A percentile compares a stretch with the other conserved stretches of the same genome.
Evolutionary conservation across 2,329 filamentous ascomycete genomes (phyloP).

Genomic region (Cadophora malorum): DNA sequence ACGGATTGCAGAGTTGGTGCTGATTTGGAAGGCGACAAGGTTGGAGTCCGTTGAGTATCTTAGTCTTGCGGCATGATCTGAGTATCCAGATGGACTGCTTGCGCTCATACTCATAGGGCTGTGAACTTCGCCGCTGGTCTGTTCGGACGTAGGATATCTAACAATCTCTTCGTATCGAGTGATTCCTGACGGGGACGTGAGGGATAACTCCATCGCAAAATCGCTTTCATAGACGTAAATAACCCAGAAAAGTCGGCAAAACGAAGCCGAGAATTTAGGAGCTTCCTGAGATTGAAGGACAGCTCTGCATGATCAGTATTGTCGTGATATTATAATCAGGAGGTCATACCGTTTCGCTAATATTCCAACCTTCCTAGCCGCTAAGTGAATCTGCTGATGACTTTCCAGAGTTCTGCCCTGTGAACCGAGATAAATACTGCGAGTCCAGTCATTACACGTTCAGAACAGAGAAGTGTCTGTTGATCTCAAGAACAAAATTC

Average conservation of each 20-base stretch:
- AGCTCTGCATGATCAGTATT: background rate
- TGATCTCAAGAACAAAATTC: background rate
- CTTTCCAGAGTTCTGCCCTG: background rate
- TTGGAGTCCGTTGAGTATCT: background rate
- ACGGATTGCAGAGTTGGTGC: background rate
- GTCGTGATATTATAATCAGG: background rate
- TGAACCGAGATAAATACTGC: background rate
- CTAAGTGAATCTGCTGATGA: background rate
- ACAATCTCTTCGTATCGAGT: background rate
- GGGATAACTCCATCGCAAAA: background rate
- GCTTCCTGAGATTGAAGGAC: background rate
- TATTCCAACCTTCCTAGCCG: background rate
- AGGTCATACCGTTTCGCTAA: background rate
- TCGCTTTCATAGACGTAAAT: background rate
- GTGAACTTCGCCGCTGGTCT: background rate
- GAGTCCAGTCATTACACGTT: background rate
- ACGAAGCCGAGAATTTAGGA: background rate
- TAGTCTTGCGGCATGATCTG: background rate
- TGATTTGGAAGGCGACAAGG: slow-evolving; percentile 1
- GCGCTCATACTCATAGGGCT: background rate
- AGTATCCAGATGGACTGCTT: background rate
- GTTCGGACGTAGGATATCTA: background rate
- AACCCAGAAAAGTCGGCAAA: background rate
- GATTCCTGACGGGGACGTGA: background rate
- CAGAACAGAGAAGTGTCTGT: background rate